A percentile compares a stretch with the other conserved stretches of the same genome.
Evolutionary conservation across 192 early-diverging fungal species (phyloP).

Genomic region (Endogone sp.): DNA sequence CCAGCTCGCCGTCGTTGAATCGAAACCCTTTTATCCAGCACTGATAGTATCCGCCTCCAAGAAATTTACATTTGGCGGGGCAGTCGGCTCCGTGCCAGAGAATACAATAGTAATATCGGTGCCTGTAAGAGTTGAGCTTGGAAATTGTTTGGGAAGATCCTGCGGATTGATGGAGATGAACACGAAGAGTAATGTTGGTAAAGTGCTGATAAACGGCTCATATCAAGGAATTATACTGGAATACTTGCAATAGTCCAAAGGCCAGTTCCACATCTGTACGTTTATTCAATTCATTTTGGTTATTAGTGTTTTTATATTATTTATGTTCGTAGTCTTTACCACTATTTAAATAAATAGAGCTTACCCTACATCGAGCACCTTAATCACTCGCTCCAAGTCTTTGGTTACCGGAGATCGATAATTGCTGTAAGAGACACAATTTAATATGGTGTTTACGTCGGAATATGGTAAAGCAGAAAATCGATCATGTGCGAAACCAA

Average conservation of each 20-base stretch:
- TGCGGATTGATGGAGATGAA: neutral
- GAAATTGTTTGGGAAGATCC: neutral
- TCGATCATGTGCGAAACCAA: too few relatives aligned
- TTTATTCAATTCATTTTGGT: neutral
- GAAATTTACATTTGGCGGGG: neutral
- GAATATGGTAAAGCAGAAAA: too few relatives aligned
- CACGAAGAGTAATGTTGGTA: neutral
- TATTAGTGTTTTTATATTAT: neutral
- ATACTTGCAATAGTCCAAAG: neutral
- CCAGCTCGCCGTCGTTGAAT: too few relatives aligned
- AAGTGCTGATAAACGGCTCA: neutral
- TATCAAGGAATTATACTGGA: neutral
- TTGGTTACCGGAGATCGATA: neutral
- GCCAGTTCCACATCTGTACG: neutral
- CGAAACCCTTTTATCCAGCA: too few relatives aligned
- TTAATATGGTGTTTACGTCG: too few relatives aligned
- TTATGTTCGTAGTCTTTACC: neutral
- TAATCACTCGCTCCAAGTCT: neutral
- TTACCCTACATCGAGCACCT: neutral
- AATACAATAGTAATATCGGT: neutral
- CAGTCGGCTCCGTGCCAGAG: neutral
- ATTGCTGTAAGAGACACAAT: neutral
- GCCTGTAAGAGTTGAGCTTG: neutral
- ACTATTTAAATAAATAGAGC: neutral
- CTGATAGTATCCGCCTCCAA: neutral